Evolutionary conservation across 2,329 filamentous ascomycete genomes (phyloP).

Genomic region (Xylariaceae sp.): DNA sequence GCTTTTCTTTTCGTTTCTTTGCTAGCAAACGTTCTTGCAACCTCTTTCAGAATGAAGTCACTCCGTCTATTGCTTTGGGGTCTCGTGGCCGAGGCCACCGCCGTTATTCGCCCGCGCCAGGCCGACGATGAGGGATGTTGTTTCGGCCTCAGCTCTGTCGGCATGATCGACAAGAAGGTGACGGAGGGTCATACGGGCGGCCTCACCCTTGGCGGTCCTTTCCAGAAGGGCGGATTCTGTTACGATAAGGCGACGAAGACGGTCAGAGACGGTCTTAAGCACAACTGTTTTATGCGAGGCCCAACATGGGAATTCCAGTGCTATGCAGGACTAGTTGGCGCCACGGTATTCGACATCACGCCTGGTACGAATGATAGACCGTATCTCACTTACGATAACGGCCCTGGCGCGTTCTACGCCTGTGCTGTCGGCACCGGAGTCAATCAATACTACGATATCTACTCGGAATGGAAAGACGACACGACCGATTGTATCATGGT

Average conservation of each 20-base stretch:
- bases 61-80: slow-evolving; percentile 18
- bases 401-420: slow-evolving; percentile 25
- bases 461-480: slow-evolving; percentile 22
- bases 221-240: slow-evolving; percentile 29
- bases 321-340: slow-evolving; percentile 23
- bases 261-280: slow-evolving; percentile 24
- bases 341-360: slow-evolving; percentile 25
- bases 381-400: slow-evolving; percentile 27
- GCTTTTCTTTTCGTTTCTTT: background rate
- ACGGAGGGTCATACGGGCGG: slow-evolving; percentile 26
- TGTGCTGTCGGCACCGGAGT: slow-evolving; percentile 22
- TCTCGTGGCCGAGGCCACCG: slow-evolving; percentile 9
- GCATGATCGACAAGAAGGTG: slow-evolving; percentile 23
- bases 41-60: slow-evolving; percentile 20
- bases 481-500: slow-evolving; percentile 23
- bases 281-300: slow-evolving; percentile 29
- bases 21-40: background rate
- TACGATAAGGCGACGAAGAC: slow-evolving; percentile 23
- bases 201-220: slow-evolving; percentile 26
- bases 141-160: slow-evolving; percentile 28
- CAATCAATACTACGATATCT: slow-evolving; percentile 25
- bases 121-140: slow-evolving; percentile 20
- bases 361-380: slow-evolving; percentile 15
- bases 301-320: slow-evolving; percentile 28
- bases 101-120: slow-evolving; percentile 19